These are phyloP conservation scores for Fistulinella prunicolor DNA, from an alignment of 768 basidiomycete genomes.

Conservation along the genomic window DNA sequence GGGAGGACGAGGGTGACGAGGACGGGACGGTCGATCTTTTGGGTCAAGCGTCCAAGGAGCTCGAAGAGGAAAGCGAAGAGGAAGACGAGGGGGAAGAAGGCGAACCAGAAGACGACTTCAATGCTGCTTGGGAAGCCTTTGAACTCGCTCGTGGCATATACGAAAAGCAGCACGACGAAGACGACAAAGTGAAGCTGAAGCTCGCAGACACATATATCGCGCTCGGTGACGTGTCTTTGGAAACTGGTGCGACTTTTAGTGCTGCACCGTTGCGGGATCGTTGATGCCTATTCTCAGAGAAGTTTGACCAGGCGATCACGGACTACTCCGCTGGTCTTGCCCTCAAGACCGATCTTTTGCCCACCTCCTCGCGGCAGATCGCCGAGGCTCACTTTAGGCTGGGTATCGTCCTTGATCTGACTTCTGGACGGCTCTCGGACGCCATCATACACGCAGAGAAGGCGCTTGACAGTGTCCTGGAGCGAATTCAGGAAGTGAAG, in stretches of 20 bases:
- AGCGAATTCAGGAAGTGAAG: slow-evolving; percentile 59
- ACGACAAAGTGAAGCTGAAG: slow-evolving; percentile 68
- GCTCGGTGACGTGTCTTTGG: slow-evolving; percentile 94
- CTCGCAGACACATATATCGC: slow-evolving; percentile 89
- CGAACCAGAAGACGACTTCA: slow-evolving; percentile 95
- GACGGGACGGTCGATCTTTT: slow-evolving; percentile 64
- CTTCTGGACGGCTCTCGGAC: slow-evolving; percentile 76
- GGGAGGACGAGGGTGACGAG: slow-evolving; percentile 60
- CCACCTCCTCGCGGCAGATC: slow-evolving; percentile 87
- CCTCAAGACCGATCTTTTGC: slow-evolving; percentile 71
- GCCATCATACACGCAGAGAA: slow-evolving; percentile 79
- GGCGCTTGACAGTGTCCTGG: slow-evolving; percentile 75
- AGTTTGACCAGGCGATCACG: slow-evolving; percentile 90
- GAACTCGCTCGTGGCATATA: slow-evolving; percentile 90
- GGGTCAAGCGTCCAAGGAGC: slow-evolving; percentile 51
- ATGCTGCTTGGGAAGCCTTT: slow-evolving; percentile 96
- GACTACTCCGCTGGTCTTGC: slow-evolving; percentile 80
- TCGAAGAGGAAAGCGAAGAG: slow-evolving; percentile 50
- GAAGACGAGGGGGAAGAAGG: slow-evolving; percentile 61
- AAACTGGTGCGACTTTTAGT: slow-evolving; percentile 68
- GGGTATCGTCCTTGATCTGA: slow-evolving; percentile 90
- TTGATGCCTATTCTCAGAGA: slow-evolving; percentile 52
- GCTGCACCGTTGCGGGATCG: not conserved
- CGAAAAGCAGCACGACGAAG: slow-evolving; percentile 57
- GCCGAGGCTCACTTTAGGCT: slow-evolving; percentile 94